Base-by-base conservation (phyloP, 169 alveolate genomes). In the Perkinsus chesapeaki region DNA sequence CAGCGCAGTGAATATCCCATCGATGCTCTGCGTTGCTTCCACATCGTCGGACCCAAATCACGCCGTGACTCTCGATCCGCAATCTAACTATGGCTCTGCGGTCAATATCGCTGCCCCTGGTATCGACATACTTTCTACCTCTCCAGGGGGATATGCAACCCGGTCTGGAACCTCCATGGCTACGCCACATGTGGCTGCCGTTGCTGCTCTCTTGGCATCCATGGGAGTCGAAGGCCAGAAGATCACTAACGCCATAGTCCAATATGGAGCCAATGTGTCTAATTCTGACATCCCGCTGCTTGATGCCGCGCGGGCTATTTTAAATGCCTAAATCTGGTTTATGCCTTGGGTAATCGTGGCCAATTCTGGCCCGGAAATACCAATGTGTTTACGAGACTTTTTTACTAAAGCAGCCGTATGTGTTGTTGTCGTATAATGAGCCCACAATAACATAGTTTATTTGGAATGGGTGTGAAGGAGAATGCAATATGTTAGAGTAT, bases 71-170 rank as follows among this genome's bases (percentile, higher is more conserved):
- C 92, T 94, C n/a, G 95, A 93, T 3, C 73, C 82, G 48, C 92
- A 90, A 39, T 94, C 95, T 31, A 92, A 94, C 43, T 90, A 90
- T 91, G 95, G 95, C 34, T 91, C 82, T 36, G 60, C 92, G 27
- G 94, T 92, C 39, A 94, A 94, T 60, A 72, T 94, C 47, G 95
- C 94, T 36, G 95, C 95, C 39, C 95, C 95, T 31, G 95, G 95
- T 91, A 94, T 92, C 12, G 95, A 91, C 72, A 92, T 94, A 16
- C 34, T 90, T n/a, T 94, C 95, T n/a, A 94, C 95, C 19, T 72
- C 92, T 37, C 12, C 94, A 27, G 82, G 92, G 31, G 93, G 95
- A 12, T 94, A 94, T 43, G 93, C 91, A 39, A 39, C 92, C 19
- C 31, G 92, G 20, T 92, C 94, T 1, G 95, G 95, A 27, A 94